Evolutionary conservation across 2,329 filamentous ascomycete species (phyloP), one percentile per base, ranked within the genome.

Genomic region (Stemphylium vesicarium): DNA sequence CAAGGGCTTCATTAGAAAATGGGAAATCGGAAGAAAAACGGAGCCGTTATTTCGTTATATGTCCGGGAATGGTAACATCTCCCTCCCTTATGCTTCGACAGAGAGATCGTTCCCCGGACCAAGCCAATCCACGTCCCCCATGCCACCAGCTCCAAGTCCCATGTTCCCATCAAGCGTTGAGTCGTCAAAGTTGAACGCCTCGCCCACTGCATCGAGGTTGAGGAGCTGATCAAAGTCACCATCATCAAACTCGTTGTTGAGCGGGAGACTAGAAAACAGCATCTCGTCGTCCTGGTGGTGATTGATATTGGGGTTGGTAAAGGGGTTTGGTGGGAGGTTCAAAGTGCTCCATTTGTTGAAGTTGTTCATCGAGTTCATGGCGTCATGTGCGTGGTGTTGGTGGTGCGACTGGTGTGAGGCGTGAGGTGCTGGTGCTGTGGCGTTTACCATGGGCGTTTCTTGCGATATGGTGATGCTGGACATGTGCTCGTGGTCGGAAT

Each of bases 171-270:
- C 67, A 5, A 73, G 40, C 32, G 53, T 56, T 2, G 54, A 43
- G 12, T 73, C 72, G 22, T 75, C 70, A 31, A 73, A 74, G 35
- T 57, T 70, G 46, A 74, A 76, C 9, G 70, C 60, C 61, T 75
- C 75, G 38, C 73, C 74, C 39, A 76, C 73, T 3, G 68, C 75
- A 53, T 78, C 75, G 37, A 77, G 56, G 50, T 78, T 77, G n/a
- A 78, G 50, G 18, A 78, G 55, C 7, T 62, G 64, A 29, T 78
- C 75, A 24, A 78, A 78, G 22, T 78, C 75, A 18, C 73, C 74
- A 10, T 76, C 71, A 42, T 76, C 73, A 20, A 76, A 76, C 13
- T 76, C 72, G 46, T 74, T 73, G 31, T 71, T 71, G 16, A 76
- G 60, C 7, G 73, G 73, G 33, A 75, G 44, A 39, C 67, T 69